phyloP scores from a whole-genome alignment of 108 stramenopile species.

The Nitzschia sp. region DNA sequence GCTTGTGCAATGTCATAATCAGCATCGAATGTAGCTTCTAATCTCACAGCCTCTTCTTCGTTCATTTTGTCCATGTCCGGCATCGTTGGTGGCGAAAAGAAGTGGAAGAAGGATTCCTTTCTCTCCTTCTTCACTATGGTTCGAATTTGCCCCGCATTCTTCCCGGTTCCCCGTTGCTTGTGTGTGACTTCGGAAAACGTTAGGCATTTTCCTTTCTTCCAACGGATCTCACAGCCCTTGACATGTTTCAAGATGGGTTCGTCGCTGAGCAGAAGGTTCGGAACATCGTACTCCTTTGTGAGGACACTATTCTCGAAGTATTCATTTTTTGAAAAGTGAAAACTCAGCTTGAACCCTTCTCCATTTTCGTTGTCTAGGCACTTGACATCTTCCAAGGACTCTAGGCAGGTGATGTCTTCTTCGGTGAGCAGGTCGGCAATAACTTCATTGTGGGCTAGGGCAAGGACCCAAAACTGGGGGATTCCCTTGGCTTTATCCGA shows the following conservation, averaged over 20 bases:
- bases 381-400: constrained; percentile 68
- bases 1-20: constrained; percentile 94
- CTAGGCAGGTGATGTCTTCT: constrained; percentile 82
- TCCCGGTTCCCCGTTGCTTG: constrained; percentile 87
- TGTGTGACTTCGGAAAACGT: constrained; percentile 69
- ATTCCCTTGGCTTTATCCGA: constrained; percentile 54
- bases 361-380: constrained; percentile 80
- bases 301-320: constrained; percentile 88
- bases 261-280: constrained; percentile 88
- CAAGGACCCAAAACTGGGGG: constrained; percentile 90
- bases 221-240: constrained; percentile 79
- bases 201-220: constrained; percentile 73
- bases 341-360: constrained; percentile 82
- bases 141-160: constrained; percentile 80
- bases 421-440: constrained; percentile 82
- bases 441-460: constrained; percentile 71
- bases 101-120: constrained; percentile 91
- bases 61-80: constrained; percentile 65
- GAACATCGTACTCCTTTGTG: constrained; percentile 89
- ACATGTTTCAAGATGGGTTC: constrained; percentile 92
- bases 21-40: constrained; percentile 82
- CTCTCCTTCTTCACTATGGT: constrained; percentile 71
- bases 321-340: constrained; percentile 86
- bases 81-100: constrained; percentile 80
- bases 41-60: constrained; percentile 80